A percentile compares a stretch with the other conserved stretches of the same genome.
phyloP scores from a whole-genome alignment of 140 eudicot species.

The Anethum foeniculum region DNA sequence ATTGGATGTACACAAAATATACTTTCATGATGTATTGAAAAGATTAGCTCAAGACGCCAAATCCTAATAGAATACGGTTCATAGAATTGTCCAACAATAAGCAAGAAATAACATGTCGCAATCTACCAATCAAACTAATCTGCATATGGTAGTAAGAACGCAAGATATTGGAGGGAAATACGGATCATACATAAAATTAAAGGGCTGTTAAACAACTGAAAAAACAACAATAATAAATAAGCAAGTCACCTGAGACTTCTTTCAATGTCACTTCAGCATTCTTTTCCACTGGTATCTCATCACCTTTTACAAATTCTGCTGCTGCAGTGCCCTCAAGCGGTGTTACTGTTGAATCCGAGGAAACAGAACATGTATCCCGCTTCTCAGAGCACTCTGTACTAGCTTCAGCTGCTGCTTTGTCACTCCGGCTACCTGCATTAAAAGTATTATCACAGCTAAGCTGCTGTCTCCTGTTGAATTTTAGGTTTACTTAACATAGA shows the following conservation, averaged over 20 bases:
- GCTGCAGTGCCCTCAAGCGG: slow-evolving; percentile 3
- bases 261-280: not conserved
- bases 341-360: not conserved
- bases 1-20: not conserved
- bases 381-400: slow-evolving; percentile 1
- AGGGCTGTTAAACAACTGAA: not conserved
- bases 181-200: not conserved
- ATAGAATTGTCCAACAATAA: not conserved
- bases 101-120: not conserved
- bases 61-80: not conserved
- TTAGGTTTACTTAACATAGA: too few species aligned
- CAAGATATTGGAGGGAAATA: not conserved
- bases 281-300: not conserved
- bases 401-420: slow-evolving; percentile 5
- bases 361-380: not conserved
- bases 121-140: not conserved
- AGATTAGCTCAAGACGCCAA: not conserved
- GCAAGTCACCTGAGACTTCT: slow-evolving; percentile 6
- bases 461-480: slow-evolving; percentile 1
- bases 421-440: slow-evolving; percentile 2
- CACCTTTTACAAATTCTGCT: not conserved
- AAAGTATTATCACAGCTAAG: not conserved
- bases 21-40: not conserved
- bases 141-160: not conserved
- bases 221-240: not conserved